Evolutionary conservation across 2,329 filamentous ascomycete genomes (phyloP).

Genomic region (Colletotrichum orchidophilum): DNA sequence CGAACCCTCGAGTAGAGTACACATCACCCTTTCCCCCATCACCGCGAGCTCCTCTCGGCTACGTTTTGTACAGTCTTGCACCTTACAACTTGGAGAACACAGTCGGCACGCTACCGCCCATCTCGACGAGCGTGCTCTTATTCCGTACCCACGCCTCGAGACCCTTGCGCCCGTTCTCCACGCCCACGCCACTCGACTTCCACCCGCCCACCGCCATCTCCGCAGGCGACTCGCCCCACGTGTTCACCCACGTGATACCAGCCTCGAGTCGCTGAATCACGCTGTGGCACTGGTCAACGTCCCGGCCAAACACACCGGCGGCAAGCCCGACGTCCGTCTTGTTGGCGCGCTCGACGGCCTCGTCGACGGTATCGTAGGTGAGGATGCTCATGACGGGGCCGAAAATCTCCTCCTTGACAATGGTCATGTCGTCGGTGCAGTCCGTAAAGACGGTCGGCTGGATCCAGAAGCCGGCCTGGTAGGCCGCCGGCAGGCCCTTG

Average conservation of each 20-base stretch:
- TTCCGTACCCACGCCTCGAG: conserved; percentile 86
- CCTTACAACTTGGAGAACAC: conserved; percentile 77
- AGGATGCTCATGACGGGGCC: conserved; percentile 88
- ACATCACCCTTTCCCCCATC: too few relatives aligned
- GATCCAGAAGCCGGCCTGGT: conserved; percentile 81
- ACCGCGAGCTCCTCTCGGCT: neutral
- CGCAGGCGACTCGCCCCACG: conserved; percentile 90
- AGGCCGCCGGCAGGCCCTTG: conserved; percentile 56
- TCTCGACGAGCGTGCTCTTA: conserved; percentile 89
- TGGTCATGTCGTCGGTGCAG: conserved; percentile 84
- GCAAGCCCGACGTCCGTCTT: conserved; percentile 81
- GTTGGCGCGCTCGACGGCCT: conserved; percentile 79
- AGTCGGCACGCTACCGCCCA: conserved; percentile 74
- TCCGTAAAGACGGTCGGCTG: conserved; percentile 86
- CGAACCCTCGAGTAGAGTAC: too few relatives aligned
- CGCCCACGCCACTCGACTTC: conserved; percentile 89
- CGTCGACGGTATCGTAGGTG: conserved; percentile 74
- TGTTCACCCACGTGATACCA: conserved; percentile 92
- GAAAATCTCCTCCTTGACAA: conserved; percentile 86
- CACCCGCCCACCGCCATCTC: conserved; percentile 94
- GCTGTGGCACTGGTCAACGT: conserved; percentile 78
- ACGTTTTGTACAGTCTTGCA: neutral
- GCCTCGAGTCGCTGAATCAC: conserved; percentile 78
- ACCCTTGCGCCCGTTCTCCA: conserved; percentile 85
- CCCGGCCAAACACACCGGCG: conserved; percentile 82